Evolutionary conservation across 2,329 filamentous ascomycete genomes (phyloP), one percentile per base, ranked within the genome.

Genomic region (Diaporthe capsici): DNA sequence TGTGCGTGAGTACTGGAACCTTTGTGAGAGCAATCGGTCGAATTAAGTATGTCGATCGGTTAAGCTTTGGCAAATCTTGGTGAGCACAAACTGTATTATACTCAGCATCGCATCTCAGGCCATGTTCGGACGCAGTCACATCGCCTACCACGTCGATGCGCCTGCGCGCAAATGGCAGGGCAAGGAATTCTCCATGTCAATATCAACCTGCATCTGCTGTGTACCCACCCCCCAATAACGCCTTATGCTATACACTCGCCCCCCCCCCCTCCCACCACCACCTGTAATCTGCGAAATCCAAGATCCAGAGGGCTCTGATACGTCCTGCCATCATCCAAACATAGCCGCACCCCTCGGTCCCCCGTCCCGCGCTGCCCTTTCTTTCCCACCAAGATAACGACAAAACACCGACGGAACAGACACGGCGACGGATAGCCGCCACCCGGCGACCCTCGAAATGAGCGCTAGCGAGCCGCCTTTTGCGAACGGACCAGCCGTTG

Each of bases 1-100:
- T 80, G 86, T 84, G 72, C 83, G 85, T 77, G 81, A 81, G 71
- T 89, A 88, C 81, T 89, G 87, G 87, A 82, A 79, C 42, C 80
- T 77, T 61, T 61, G 83, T 82, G 81, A 73, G 37, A 51, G 28
- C 28, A 49, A 31, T 3, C 31, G n/a, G 22, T 39, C 1, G 8
- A n/a, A 17, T 22, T 7, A 39, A 34, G 15, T 34, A 17, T 13
- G 37, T 39, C 37, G 22, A 39, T n/a, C n/a, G 22, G 22, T 34
- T 37, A 39, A 53, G 37, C 25, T 65, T 42, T 57, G 17, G 9
- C 28, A 47, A 49, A 55, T 58, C 47, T 42, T 42, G 49, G 65
- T 53, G 47, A 28, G 8, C 31, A 51, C 49, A 55, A 55, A 70
- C 12, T 39, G 44, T 37, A 68, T 37, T 39, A 51, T 34, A 61